phyloP scores from a whole-genome alignment of 208 protist species.

The Trypanosoma brucei region DNA sequence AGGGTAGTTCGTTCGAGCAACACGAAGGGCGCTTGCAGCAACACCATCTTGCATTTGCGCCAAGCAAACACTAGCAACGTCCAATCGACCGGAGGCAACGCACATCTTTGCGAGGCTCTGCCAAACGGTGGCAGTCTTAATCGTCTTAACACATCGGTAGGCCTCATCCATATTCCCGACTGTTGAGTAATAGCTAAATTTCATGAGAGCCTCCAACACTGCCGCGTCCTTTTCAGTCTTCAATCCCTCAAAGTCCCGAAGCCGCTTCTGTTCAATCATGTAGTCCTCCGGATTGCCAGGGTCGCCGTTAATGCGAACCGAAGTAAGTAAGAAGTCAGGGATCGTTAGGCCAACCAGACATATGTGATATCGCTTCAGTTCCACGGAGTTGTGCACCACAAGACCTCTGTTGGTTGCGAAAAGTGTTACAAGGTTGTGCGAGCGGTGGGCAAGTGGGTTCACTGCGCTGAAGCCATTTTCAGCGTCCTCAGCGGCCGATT shows the following conservation, averaged over 20 bases:
- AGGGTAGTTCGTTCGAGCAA: slow-evolving; percentile 79
- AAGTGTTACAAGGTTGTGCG: slow-evolving; percentile 84
- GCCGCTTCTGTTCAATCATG: slow-evolving; percentile 85
- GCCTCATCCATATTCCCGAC: slow-evolving; percentile 97
- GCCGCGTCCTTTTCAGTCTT: slow-evolving; percentile 82
- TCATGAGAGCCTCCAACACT: slow-evolving; percentile 91
- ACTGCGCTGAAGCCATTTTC: slow-evolving; percentile 49
- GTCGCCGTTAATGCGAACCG: slow-evolving; percentile 77
- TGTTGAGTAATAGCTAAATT: slow-evolving; percentile 95
- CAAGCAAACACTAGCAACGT: slow-evolving; percentile 93
- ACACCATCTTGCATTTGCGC: slow-evolving; percentile 93
- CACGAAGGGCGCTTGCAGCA: slow-evolving; percentile 82
- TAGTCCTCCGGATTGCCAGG: slow-evolving; percentile 77
- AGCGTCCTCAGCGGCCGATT: slow-evolving; percentile 23
- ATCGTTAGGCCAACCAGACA: slow-evolving; percentile 89
- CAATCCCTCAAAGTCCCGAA: slow-evolving; percentile 92
- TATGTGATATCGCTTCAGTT: slow-evolving; percentile 78
- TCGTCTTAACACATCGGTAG: slow-evolving; percentile 93
- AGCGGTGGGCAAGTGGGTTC: slow-evolving; percentile 52
- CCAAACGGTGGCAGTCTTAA: slow-evolving; percentile 92
- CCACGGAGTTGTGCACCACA: slow-evolving; percentile 76
- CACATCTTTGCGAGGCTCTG: slow-evolving; percentile 95
- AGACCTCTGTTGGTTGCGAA: slow-evolving; percentile 80
- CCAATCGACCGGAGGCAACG: slow-evolving; percentile 90
- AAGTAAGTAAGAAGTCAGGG: slow-evolving; percentile 87